Evolutionary conservation across 495 filamentous ascomycete genomes (phyloP).

Genomic region (Aeminium ludgeri): DNA sequence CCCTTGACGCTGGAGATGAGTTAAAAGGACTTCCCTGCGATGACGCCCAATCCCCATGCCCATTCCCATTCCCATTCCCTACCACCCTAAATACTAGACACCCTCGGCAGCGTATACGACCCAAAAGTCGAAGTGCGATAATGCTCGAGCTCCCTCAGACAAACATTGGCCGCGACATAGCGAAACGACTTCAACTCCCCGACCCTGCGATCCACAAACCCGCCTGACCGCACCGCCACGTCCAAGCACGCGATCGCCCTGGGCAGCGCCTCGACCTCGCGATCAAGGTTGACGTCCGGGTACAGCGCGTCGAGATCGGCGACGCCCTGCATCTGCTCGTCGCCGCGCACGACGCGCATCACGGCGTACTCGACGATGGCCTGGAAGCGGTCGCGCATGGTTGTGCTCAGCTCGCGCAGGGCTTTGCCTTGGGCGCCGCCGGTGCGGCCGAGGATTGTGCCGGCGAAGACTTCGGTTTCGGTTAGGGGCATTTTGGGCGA

Average conservation of each 20-base stretch:
- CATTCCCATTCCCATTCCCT: too few species aligned
- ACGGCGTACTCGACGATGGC: slow-evolving; percentile 32
- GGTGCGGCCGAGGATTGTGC: slow-evolving; percentile 49
- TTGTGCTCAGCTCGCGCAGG: slow-evolving; percentile 44
- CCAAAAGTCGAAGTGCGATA: slow-evolving; percentile 14
- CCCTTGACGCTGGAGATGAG: too few species aligned
- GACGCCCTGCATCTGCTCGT: slow-evolving; percentile 16
- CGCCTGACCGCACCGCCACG: slow-evolving; percentile 22
- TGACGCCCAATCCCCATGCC: too few species aligned
- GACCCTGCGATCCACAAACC: slow-evolving; percentile 11
- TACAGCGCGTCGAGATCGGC: slow-evolving; percentile 6
- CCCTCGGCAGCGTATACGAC: background rate
- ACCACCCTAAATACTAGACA: background rate
- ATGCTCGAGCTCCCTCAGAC: slow-evolving; percentile 31
- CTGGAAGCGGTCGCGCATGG: slow-evolving; percentile 47
- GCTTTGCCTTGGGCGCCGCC: slow-evolving; percentile 37
- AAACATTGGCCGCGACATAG: slow-evolving; percentile 30
- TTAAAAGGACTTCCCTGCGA: too few species aligned
- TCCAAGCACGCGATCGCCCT: slow-evolving; percentile 34
- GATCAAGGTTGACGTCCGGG: background rate
- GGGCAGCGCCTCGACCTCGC: slow-evolving; percentile 27
- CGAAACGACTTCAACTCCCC: slow-evolving; percentile 29
- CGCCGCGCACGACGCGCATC: slow-evolving; percentile 29
- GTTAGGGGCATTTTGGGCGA: slow-evolving; percentile 39
- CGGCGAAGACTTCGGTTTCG: slow-evolving; percentile 64